Percentiles rank a stretch among this genome's conserved stretches.
phyloP scores from a whole-genome alignment of 768 basidiomycete species.

The Pleurotus cornucopiae region DNA sequence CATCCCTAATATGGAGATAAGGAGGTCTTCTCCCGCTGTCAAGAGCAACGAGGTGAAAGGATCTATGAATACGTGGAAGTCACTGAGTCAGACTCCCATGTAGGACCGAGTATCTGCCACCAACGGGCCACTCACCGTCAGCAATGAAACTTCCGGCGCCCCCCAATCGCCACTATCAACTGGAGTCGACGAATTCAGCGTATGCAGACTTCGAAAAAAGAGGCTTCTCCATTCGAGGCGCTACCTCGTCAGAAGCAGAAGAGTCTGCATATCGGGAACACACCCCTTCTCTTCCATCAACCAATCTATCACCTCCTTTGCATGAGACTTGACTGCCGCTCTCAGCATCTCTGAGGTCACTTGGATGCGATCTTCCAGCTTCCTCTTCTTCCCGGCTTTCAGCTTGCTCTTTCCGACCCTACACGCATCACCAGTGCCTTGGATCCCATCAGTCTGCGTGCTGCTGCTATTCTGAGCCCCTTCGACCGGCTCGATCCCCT shows the following conservation, averaged over 20 bases:
- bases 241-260: slow-evolving; percentile 33
- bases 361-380: slow-evolving; percentile 54
- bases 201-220: neutral
- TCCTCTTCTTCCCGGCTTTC: slow-evolving; percentile 42
- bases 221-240: neutral
- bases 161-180: too few relatives aligned
- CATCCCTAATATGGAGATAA: too few relatives aligned
- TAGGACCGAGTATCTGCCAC: too few relatives aligned
- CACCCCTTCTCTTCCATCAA: slow-evolving; percentile 67
- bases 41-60: too few relatives aligned
- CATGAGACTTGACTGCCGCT: slow-evolving; percentile 58
- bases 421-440: slow-evolving; percentile 12
- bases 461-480: neutral
- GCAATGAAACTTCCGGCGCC: too few relatives aligned
- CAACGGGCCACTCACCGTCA: too few relatives aligned
- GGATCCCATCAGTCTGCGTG: neutral
- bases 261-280: slow-evolving; percentile 68
- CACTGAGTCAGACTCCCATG: too few relatives aligned
- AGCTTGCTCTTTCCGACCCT: slow-evolving; percentile 16
- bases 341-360: slow-evolving; percentile 58
- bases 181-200: too few relatives aligned
- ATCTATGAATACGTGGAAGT: too few relatives aligned
- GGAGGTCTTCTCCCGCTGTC: too few relatives aligned
- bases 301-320: slow-evolving; percentile 69
- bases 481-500: neutral